Evolutionary conservation across 768 basidiomycete genomes (phyloP).

Genomic region (Suillus clintonianus): DNA sequence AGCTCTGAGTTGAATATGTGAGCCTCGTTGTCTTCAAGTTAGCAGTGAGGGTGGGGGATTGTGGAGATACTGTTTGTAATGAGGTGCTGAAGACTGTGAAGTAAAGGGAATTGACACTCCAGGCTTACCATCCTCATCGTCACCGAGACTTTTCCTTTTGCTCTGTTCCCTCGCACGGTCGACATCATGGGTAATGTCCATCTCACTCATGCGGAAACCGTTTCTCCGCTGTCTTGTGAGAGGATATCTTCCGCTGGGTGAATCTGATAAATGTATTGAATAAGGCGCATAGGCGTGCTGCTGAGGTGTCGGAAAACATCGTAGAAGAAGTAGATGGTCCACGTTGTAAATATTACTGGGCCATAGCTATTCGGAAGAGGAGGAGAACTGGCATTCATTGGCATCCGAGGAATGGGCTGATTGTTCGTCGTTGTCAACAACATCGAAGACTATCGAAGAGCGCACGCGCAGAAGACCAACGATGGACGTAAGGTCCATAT

Average conservation of each 20-base stretch:
- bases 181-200: conserved; percentile 52
- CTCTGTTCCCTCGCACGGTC: conserved; percentile 44
- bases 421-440: conserved; percentile 26
- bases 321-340: conserved; percentile 8
- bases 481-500: conserved; percentile 19
- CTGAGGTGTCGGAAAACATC: conserved; percentile 46
- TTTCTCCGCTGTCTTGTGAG: conserved; percentile 43
- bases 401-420: conserved; percentile 29
- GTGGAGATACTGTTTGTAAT: conserved; percentile 22
- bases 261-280: conserved; percentile 50
- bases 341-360: conserved; percentile 7
- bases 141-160: conserved; percentile 61
- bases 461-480: conserved; percentile 15
- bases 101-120: conserved; percentile 40
- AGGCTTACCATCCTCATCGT: conserved; percentile 61
- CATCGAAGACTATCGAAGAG: conserved; percentile 11
- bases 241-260: conserved; percentile 30
- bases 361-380: conserved; percentile 11
- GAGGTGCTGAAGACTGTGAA: conserved; percentile 6
- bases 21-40: conserved; percentile 8
- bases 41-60: conserved; percentile 5
- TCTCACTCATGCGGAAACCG: conserved; percentile 60
- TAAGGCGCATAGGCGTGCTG: conserved; percentile 63
- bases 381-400: conserved; percentile 16
- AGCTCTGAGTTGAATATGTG: conserved; percentile 14